Conservation (phyloP, 2,329 filamentous ascomycete genomes). For the Diplodia scrobiculata region DNA sequence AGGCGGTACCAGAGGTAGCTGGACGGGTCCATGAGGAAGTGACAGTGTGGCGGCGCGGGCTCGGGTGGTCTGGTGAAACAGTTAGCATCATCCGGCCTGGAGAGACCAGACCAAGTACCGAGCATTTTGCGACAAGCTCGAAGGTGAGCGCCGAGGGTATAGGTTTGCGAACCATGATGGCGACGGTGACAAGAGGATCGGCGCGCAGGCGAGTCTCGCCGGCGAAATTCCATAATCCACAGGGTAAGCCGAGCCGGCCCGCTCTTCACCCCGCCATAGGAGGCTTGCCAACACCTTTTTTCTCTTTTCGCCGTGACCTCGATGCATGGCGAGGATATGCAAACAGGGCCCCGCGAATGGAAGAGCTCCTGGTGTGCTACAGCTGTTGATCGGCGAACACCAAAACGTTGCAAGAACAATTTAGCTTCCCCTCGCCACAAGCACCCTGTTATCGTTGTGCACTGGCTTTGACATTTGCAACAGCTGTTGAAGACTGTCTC, state of each 20-base stretch:
- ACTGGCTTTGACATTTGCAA: no score
- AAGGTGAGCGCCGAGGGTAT: conserved; percentile 45
- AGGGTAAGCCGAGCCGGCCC: neutral
- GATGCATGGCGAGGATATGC: no score
- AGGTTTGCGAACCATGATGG: conserved; percentile 38
- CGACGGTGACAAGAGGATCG: conserved; percentile 8
- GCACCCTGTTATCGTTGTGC: no score
- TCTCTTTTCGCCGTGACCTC: neutral
- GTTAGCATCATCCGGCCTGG: conserved; percentile 26
- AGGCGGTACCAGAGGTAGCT: conserved; percentile 62
- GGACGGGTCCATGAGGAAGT: conserved; percentile 77
- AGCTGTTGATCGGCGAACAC: no score
- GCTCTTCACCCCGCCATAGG: neutral
- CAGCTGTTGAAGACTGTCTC: no score
- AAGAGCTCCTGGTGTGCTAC: no score
- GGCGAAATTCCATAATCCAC: neutral
- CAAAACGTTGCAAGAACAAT: no score
- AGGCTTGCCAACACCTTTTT: neutral
- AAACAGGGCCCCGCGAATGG: no score
- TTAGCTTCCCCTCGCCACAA: no score
- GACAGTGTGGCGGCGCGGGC: conserved; percentile 85
- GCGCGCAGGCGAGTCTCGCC: neutral
- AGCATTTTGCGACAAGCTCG: conserved; percentile 46
- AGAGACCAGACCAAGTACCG: conserved; percentile 33
- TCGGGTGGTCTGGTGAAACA: conserved; percentile 73